Evolutionary conservation across 306 rosid genomes (phyloP).

Genomic region (Castanea crenata): DNA sequence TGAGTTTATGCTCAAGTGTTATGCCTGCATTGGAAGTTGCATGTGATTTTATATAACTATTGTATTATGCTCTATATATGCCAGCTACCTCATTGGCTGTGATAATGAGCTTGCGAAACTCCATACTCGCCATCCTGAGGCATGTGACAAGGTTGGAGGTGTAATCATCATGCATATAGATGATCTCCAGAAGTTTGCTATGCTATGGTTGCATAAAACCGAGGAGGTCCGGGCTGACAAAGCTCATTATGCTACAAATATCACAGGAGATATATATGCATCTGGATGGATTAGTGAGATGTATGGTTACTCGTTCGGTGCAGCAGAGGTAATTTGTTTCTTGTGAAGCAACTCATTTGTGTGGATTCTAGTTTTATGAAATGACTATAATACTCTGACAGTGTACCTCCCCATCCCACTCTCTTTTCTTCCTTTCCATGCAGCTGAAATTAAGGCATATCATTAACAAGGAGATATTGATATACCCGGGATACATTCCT

Average conservation of each 20-base stretch:
- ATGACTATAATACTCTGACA: constrained; percentile 13
- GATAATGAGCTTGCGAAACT: constrained; percentile 89
- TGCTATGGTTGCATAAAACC: constrained; percentile 92
- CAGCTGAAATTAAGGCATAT: constrained; percentile 80
- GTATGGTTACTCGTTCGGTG: constrained; percentile 98
- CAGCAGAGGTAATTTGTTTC: constrained; percentile 81
- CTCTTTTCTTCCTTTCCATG: constrained; percentile 21
- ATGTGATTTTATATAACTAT: constrained; percentile 2
- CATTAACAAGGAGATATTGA: constrained; percentile 55
- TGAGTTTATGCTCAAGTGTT: neutral
- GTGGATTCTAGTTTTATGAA: constrained; percentile 11
- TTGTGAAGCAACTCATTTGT: neutral
- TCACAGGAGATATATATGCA: constrained; percentile 86
- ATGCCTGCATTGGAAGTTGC: neutral
- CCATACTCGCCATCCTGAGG: constrained; percentile 94
- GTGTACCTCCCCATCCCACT: neutral
- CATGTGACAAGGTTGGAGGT: constrained; percentile 98
- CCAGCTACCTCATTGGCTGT: constrained; percentile 94
- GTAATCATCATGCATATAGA: constrained; percentile 96
- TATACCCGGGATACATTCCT: constrained; percentile 92
- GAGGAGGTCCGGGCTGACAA: constrained; percentile 98
- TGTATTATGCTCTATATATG: constrained; percentile 19
- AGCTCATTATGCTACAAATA: constrained; percentile 91
- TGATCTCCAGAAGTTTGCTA: constrained; percentile 79
- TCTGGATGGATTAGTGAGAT: constrained; percentile 99